Base-by-base conservation (phyloP, 306 rosid genomes). In the Pterocarpus macrocarpus region DNA sequence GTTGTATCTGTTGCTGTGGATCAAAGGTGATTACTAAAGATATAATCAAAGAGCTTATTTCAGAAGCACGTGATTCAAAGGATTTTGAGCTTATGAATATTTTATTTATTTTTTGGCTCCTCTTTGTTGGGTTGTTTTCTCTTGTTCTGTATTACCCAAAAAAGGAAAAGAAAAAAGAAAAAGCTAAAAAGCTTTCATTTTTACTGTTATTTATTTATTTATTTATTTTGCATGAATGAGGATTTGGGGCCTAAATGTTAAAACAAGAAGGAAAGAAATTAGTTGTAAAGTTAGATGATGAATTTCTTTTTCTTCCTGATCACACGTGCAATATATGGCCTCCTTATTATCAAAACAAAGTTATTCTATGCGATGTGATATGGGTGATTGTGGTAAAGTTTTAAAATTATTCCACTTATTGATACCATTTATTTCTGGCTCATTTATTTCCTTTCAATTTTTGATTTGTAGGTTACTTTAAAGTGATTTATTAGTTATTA, bases 401-500 rank as follows among this genome's bases (percentile, higher is more conserved):
- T 45, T 45, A 7, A 10, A 10, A 10, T 7, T 45, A 1, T 10
- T 8, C 5, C 12, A 8, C 5, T 45, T 10, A 45, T 45, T 45
- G 1, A 2, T 10, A 7, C 9, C 3, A 3, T 45, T 1, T 45
- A 2, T 45, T 10, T 45, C 12, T 45, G 28, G 52, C 13, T 45
- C 3, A 39, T 52, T 57, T 4, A 9, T 57, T 49, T 64, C 30
- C 44, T 82, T 53, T 39, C 35, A 39, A 41, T 34, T 38, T 36
- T 58, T 35, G 49, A 45, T 57, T 22, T 76, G 58, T 50, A 86
- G 86, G 59, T 47, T 17, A 16, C 57, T 59, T 71, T 71, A 8
- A 53, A 58, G 61, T 61, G 67, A 62, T 79, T n/a, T 49, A 5
- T 4, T 7, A 4, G 1, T 7, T 39, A 39, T 17, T 80, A 15